These are phyloP conservation scores for Strobilomyces dryophilus DNA, from an alignment of 768 basidiomycete genomes.

Conservation along the genomic window DNA sequence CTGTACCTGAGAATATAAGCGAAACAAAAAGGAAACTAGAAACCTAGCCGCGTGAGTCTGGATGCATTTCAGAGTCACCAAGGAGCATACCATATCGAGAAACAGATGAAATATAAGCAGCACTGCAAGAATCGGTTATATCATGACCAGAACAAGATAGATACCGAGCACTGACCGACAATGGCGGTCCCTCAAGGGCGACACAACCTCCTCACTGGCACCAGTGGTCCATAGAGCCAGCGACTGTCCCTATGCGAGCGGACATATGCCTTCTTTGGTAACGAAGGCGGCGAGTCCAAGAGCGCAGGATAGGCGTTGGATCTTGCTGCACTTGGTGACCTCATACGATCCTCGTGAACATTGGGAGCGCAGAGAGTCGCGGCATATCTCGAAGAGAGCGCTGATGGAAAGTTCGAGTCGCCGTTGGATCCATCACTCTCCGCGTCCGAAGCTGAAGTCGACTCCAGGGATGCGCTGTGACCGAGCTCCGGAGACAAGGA, in stretches of 20 bases:
- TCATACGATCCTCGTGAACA: neutral
- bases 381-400: neutral
- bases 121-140: neutral
- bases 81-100: conserved; percentile 2
- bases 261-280: conserved; percentile 1
- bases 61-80: neutral
- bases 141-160: neutral
- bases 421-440: conserved; percentile 1
- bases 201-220: neutral
- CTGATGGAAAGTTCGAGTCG: conserved; percentile 5
- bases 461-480: neutral
- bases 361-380: neutral
- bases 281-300: neutral
- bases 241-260: conserved; percentile 1
- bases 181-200: neutral
- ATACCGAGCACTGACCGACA: neutral
- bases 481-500: neutral
- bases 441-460: neutral
- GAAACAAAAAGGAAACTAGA: neutral
- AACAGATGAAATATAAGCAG: neutral
- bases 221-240: neutral
- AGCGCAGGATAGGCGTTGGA: neutral
- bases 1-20: neutral
- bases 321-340: neutral
- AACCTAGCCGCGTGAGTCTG: neutral